phyloP scores from a whole-genome alignment of 2,329 filamentous ascomycete species.

The Alternaria viburni region DNA sequence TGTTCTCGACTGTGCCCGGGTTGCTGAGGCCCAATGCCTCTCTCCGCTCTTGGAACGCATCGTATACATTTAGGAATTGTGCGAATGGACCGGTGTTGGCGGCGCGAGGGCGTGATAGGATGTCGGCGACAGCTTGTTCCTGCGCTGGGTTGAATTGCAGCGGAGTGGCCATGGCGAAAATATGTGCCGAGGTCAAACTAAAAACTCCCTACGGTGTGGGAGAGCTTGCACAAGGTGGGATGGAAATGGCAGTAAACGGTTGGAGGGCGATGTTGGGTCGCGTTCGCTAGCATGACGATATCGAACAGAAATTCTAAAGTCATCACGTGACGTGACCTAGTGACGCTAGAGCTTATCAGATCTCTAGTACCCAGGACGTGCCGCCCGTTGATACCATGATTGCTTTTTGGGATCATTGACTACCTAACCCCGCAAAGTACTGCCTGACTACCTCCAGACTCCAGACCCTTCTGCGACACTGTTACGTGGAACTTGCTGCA shows the following conservation, averaged over 20 bases:
- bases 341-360: slow-evolving; percentile 14
- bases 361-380: background rate
- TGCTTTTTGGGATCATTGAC: slow-evolving; percentile 19
- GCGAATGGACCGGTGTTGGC: slow-evolving; percentile 73
- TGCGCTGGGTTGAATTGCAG: slow-evolving; percentile 44
- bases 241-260: slow-evolving; percentile 23
- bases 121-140: slow-evolving; percentile 56
- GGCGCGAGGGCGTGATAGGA: slow-evolving; percentile 63
- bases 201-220: slow-evolving; percentile 10
- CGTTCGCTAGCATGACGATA: slow-evolving; percentile 29
- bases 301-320: slow-evolving; percentile 38
- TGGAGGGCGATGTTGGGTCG: slow-evolving; percentile 19
- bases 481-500: slow-evolving; percentile 8
- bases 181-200: slow-evolving; percentile 1
- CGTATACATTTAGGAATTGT: slow-evolving; percentile 77
- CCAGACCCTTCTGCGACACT: slow-evolving; percentile 20
- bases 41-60: slow-evolving; percentile 82
- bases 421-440: slow-evolving; percentile 9
- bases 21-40: slow-evolving; percentile 87
- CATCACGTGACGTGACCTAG: slow-evolving; percentile 35
- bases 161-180: slow-evolving; percentile 32
- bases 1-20: slow-evolving; percentile 88
- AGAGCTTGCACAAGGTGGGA: slow-evolving; percentile 21
- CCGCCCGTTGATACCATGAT: slow-evolving; percentile 11
- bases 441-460: slow-evolving; percentile 8